A percentile compares a stretch with the other conserved stretches of the same genome.
Evolutionary conservation across 768 basidiomycete species (phyloP).

Genomic region (Kwoniella europaea): DNA sequence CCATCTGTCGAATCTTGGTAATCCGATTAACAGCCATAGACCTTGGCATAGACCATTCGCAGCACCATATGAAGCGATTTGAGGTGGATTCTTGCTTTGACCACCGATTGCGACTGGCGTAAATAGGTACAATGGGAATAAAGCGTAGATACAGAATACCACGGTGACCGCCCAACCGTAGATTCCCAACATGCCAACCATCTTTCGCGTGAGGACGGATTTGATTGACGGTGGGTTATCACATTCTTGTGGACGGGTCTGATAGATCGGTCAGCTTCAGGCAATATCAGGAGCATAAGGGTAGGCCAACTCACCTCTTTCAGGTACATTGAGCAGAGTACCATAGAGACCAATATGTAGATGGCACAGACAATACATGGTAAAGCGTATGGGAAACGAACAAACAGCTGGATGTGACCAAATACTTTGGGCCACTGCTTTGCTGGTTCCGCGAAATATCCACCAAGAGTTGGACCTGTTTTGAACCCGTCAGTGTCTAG

Average conservation of each 20-base stretch:
- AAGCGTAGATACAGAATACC: conserved; percentile 21
- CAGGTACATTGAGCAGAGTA: conserved; percentile 26
- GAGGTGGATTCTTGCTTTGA: conserved; percentile 24
- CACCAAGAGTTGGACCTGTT: conserved; percentile 31
- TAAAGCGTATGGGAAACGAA: conserved; percentile 28
- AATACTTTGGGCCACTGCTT: conserved; percentile 31
- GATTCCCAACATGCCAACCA: conserved; percentile 24
- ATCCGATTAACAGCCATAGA: conserved; percentile 32
- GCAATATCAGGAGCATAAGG: not conserved
- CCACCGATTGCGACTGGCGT: conserved; percentile 31
- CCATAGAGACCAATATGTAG: conserved; percentile 27
- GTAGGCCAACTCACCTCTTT: conserved; percentile 25
- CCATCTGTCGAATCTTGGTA: conserved; percentile 29
- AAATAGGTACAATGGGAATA: conserved; percentile 35
- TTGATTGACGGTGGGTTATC: conserved; percentile 28
- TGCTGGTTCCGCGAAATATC: conserved; percentile 31
- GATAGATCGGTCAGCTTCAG: not conserved
- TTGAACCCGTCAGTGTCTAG: not conserved
- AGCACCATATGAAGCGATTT: conserved; percentile 28
- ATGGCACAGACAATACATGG: conserved; percentile 29
- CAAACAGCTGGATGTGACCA: conserved; percentile 21
- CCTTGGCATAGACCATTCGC: conserved; percentile 28
- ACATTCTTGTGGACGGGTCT: conserved; percentile 34
- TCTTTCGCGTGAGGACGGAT: conserved; percentile 22
- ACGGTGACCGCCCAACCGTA: conserved; percentile 31